phyloP scores from a whole-genome alignment of 1,284 basidiomycete species.

The Phylloporus sp. region DNA sequence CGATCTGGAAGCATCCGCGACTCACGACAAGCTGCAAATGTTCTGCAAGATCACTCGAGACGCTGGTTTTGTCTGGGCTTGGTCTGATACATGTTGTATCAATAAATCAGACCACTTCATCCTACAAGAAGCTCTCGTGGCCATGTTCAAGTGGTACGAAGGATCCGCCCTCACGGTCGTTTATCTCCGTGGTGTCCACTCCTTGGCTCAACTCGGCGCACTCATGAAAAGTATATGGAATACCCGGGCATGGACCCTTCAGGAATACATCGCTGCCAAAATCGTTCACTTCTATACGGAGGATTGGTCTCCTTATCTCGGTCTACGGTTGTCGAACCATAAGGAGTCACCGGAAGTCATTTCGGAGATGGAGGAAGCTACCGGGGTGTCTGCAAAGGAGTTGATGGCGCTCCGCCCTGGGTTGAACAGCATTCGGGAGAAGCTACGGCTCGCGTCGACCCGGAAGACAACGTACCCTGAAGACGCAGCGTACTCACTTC shows the following conservation, averaged over 20 bases:
- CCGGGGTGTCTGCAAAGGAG: background rate
- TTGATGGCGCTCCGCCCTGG: background rate
- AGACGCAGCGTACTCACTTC: background rate
- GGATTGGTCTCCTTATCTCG: background rate
- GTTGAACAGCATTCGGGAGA: background rate
- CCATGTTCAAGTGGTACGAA: too few species aligned
- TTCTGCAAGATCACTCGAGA: background rate
- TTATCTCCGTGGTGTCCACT: background rate
- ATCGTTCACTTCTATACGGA: background rate
- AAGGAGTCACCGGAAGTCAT: background rate
- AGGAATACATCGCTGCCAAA: background rate
- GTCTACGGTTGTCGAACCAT: background rate
- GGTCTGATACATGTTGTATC: too few species aligned
- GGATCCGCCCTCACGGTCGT: background rate
- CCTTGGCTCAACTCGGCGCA: background rate
- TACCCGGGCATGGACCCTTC: background rate
- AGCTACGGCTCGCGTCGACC: background rate
- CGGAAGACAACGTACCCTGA: background rate
- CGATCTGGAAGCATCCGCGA: background rate
- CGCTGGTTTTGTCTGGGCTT: background rate
- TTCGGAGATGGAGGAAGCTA: background rate
- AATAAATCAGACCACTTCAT: background rate
- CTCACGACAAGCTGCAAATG: background rate
- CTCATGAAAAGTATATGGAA: background rate
- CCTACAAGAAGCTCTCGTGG: background rate